A percentile compares a stretch with the other conserved stretches of the same genome.
Evolutionary conservation across 495 filamentous ascomycete species (phyloP).

Genomic region (Penicillium antarcticum): DNA sequence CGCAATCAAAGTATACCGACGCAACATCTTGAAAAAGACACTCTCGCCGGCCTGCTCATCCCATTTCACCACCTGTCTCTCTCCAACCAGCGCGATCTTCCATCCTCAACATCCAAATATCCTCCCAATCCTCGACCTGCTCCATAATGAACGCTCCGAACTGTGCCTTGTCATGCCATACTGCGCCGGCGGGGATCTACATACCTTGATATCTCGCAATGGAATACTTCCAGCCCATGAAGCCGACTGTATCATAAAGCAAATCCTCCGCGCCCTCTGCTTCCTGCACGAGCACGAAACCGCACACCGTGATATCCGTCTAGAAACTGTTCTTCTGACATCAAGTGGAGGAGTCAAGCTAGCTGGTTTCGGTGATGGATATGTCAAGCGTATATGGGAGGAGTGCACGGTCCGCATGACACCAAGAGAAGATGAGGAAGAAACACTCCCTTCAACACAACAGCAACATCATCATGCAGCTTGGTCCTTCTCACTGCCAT

Average conservation of each 20-base stretch:
- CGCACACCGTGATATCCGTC: conserved; percentile 87
- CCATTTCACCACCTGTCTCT: conserved; percentile 78
- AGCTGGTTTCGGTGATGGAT: conserved; percentile 93
- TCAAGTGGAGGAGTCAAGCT: conserved; percentile 86
- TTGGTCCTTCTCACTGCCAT: conserved; percentile 17
- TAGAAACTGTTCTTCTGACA: conserved; percentile 94
- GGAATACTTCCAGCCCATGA: conserved; percentile 66
- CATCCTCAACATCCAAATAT: conserved; percentile 76
- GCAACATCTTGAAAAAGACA: conserved; percentile 64
- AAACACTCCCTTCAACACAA: not conserved
- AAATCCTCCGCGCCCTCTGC: conserved; percentile 93
- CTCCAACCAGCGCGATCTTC: conserved; percentile 78
- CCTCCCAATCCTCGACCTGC: conserved; percentile 85
- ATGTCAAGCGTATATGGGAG: conserved; percentile 44
- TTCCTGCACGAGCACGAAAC: conserved; percentile 95
- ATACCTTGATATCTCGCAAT: conserved; percentile 79
- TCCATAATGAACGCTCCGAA: conserved; percentile 87
- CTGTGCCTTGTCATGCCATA: conserved; percentile 98
- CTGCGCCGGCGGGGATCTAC: conserved; percentile 89
- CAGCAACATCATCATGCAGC: not conserved
- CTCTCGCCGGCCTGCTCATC: not conserved
- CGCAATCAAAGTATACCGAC: conserved; percentile 92
- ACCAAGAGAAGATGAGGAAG: not conserved
- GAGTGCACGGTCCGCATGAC: conserved; percentile 2
- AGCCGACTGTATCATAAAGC: conserved; percentile 93